A percentile compares a stretch with the other conserved stretches of the same genome.
Evolutionary conservation across 352 stramenopile species (phyloP).

Genomic region (Phytopythium kandeliae): DNA sequence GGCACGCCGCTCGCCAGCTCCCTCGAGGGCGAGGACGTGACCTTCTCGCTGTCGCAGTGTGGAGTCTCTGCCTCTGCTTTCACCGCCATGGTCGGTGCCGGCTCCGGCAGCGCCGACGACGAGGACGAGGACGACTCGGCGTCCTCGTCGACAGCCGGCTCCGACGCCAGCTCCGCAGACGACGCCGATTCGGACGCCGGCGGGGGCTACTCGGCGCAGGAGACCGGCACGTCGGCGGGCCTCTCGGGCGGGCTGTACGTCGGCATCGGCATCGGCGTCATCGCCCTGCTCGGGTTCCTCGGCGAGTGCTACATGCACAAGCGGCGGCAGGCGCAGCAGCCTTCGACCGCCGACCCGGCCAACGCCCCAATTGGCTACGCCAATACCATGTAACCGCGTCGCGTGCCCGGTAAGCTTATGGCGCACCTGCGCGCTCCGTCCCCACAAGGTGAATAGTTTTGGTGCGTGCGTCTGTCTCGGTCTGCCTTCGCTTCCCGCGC

Average conservation of each 20-base stretch:
- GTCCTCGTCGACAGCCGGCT: constrained; percentile 10
- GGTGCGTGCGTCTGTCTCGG: not conserved
- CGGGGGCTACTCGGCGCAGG: constrained; percentile 17
- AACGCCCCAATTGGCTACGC: constrained; percentile 2
- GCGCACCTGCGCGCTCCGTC: not conserved
- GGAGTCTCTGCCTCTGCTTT: constrained; percentile 19
- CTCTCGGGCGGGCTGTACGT: constrained; percentile 67
- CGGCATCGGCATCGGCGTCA: constrained; percentile 55
- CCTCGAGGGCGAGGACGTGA: constrained; percentile 21
- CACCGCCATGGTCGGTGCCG: constrained; percentile 11
- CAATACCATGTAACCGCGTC: constrained; percentile 4
- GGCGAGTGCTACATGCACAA: constrained; percentile 75
- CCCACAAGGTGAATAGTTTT: constrained; percentile 1
- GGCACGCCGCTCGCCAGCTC: constrained; percentile 22
- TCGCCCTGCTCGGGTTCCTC: constrained; percentile 59
- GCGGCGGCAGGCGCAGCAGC: constrained; percentile 28
- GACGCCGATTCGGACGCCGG: constrained; percentile 15
- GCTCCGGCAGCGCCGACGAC: constrained; percentile 5
- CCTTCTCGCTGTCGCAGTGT: constrained; percentile 47
- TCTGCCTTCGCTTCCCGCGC: too few relatives aligned
- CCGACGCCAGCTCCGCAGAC: constrained; percentile 2
- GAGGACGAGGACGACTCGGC: constrained; percentile 16
- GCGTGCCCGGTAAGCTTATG: not conserved
- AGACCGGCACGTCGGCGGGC: constrained; percentile 36
- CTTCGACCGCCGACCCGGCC: not conserved